These are phyloP conservation scores for Podaxis mareebaensis DNA, from an alignment of 768 basidiomycete species.

Conservation along the genomic window DNA sequence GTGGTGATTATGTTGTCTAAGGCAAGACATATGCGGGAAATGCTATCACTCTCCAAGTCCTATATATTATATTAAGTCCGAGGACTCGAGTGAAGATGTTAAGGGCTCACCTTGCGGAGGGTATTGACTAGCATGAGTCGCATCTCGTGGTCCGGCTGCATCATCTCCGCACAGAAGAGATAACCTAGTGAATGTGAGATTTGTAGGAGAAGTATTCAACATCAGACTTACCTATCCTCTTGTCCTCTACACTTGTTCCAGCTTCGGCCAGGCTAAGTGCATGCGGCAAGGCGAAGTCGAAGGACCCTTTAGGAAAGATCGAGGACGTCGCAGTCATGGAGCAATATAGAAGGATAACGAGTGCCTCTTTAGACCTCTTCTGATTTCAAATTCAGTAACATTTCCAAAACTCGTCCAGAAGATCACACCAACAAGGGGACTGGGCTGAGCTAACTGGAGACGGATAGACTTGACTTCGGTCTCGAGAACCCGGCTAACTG, in stretches of 20 bases:
- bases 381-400: constrained; percentile 30
- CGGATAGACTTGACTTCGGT: constrained; percentile 60
- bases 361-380: constrained; percentile 64
- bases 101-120: constrained; percentile 63
- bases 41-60: constrained; percentile 68
- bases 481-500: constrained; percentile 61
- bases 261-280: constrained; percentile 78
- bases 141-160: constrained; percentile 68
- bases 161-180: constrained; percentile 72
- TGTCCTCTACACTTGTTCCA: constrained; percentile 58
- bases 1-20: constrained; percentile 65
- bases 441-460: constrained; percentile 49
- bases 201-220: neutral
- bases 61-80: constrained; percentile 27
- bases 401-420: constrained; percentile 11
- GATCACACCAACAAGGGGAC: constrained; percentile 51
- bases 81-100: neutral
- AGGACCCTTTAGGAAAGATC: constrained; percentile 39
- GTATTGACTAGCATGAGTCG: constrained; percentile 87
- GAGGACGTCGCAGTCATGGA: constrained; percentile 48
- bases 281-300: constrained; percentile 74
- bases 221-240: constrained; percentile 57
- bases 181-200: constrained; percentile 52
- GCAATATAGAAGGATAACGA: constrained; percentile 75
- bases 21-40: constrained; percentile 67